Conservation (phyloP, 2,329 filamentous ascomycete genomes). For the Didymellaceae sp. region DNA sequence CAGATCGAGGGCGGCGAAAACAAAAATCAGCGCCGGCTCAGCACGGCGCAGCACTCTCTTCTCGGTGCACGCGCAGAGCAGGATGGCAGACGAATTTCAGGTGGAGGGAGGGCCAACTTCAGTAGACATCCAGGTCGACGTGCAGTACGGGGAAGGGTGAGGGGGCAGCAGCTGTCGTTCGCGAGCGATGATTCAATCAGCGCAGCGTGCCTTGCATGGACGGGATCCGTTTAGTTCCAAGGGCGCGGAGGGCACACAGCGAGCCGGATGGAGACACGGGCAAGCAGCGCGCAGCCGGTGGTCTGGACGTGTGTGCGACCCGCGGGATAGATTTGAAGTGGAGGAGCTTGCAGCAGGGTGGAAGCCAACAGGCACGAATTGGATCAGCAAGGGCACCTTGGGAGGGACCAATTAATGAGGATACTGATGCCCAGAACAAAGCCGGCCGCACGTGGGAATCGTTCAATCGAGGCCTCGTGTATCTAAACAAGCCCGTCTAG, state of each 20-base stretch:
- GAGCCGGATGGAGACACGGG: slow-evolving; percentile 27
- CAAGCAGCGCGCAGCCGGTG: slow-evolving; percentile 32
- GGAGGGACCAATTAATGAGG: slow-evolving; percentile 39
- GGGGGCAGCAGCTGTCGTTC: slow-evolving; percentile 29
- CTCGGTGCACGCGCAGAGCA: slow-evolving; percentile 3
- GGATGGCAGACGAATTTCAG: slow-evolving; percentile 8
- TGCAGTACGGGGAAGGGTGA: slow-evolving; percentile 23
- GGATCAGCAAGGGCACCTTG: slow-evolving; percentile 18
- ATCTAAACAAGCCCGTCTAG: slow-evolving; percentile 43
- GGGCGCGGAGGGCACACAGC: slow-evolving; percentile 31
- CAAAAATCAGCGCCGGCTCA: slow-evolving; percentile 20
- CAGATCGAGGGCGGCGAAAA: slow-evolving; percentile 26
- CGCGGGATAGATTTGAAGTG: slow-evolving; percentile 31
- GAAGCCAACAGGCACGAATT: slow-evolving; percentile 26
- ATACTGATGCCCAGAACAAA: slow-evolving; percentile 34
- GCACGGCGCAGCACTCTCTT: slow-evolving; percentile 4
- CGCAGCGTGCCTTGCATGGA: slow-evolving; percentile 48
- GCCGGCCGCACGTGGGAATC: slow-evolving; percentile 47
- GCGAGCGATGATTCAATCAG: slow-evolving; percentile 35
- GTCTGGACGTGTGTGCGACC: slow-evolving; percentile 41
- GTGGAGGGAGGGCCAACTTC: slow-evolving; percentile 5
- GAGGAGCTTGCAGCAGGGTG: slow-evolving; percentile 27
- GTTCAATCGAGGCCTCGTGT: slow-evolving; percentile 49
- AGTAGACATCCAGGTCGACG: slow-evolving; percentile 20
- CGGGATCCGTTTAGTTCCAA: slow-evolving; percentile 31